These are phyloP conservation scores for Lactarius sp. DNA, from an alignment of 768 basidiomycete genomes.

Conservation along the genomic window DNA sequence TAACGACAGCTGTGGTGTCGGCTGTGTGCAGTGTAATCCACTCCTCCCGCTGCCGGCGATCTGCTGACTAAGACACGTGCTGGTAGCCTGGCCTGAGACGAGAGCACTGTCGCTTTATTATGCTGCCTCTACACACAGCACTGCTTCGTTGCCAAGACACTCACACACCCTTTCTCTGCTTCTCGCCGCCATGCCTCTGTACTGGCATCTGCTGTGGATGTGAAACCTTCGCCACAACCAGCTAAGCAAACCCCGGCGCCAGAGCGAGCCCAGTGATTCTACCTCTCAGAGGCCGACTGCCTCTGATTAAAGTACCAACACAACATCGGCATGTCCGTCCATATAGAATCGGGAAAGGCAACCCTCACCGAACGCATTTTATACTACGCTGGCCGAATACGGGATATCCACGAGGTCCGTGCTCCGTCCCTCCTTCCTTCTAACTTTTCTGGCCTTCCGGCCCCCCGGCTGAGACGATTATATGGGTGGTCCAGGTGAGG, in stretches of 20 bases:
- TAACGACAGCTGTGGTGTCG: too few relatives aligned
- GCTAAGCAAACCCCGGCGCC: not conserved
- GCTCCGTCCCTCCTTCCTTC: constrained; percentile 18
- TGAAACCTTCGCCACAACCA: too few relatives aligned
- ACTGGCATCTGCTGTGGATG: too few relatives aligned
- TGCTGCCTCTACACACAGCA: too few relatives aligned
- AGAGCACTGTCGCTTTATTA: too few relatives aligned
- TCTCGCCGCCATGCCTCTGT: too few relatives aligned
- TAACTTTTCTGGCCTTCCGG: not conserved
- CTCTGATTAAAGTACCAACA: constrained; percentile 67
- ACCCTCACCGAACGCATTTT: constrained; percentile 51
- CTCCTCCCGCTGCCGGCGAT: too few relatives aligned
- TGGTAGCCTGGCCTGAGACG: too few relatives aligned
- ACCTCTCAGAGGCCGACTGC: constrained; percentile 67
- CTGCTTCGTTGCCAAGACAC: too few relatives aligned
- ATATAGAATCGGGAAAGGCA: constrained; percentile 97
- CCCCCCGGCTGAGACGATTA: not conserved
- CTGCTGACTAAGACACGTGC: too few relatives aligned
- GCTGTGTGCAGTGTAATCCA: too few relatives aligned
- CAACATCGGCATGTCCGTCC: constrained; percentile 88
- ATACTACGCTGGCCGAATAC: constrained; percentile 93
- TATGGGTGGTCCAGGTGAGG: constrained; percentile 59
- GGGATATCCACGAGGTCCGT: constrained; percentile 89
- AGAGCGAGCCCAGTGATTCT: constrained; percentile 19
- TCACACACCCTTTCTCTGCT: too few relatives aligned